Evolutionary conservation across 2,329 filamentous ascomycete genomes (phyloP).

Genomic region (Xylaria sp.): DNA sequence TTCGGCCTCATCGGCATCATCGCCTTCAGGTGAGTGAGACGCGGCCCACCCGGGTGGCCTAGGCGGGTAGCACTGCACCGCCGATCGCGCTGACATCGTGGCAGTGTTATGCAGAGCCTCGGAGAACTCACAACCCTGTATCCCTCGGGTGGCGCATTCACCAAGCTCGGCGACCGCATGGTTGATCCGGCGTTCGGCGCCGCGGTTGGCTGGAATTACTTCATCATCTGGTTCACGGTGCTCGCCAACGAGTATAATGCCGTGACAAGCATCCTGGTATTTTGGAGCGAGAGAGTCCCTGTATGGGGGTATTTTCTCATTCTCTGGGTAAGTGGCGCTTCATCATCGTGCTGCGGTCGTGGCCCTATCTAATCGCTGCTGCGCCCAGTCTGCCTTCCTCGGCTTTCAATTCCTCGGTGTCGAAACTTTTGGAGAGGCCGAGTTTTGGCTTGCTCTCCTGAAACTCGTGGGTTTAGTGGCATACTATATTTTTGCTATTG

Average conservation of each 20-base stretch:
- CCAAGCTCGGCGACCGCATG: constrained; percentile 72
- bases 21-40: constrained; percentile 50
- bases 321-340: constrained; percentile 62
- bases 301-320: constrained; percentile 73
- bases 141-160: constrained; percentile 73
- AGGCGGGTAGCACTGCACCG: neutral
- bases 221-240: constrained; percentile 60
- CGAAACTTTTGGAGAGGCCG: constrained; percentile 76
- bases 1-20: constrained; percentile 75
- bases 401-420: constrained; percentile 74
- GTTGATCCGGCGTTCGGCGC: constrained; percentile 73
- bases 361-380: neutral
- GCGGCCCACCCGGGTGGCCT: constrained; percentile 17
- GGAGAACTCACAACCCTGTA: constrained; percentile 77
- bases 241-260: constrained; percentile 75
- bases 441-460: constrained; percentile 78
- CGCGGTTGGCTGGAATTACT: constrained; percentile 75
- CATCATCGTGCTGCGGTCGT: neutral
- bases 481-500: constrained; percentile 75
- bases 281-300: constrained; percentile 67
- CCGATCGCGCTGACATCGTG: constrained; percentile 11
- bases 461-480: constrained; percentile 73
- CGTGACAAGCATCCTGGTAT: constrained; percentile 67
- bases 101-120: constrained; percentile 72
- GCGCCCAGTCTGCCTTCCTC: constrained; percentile 58